Conservation (phyloP, 2,329 filamentous ascomycete genomes). For the Neurospora sp. region DNA sequence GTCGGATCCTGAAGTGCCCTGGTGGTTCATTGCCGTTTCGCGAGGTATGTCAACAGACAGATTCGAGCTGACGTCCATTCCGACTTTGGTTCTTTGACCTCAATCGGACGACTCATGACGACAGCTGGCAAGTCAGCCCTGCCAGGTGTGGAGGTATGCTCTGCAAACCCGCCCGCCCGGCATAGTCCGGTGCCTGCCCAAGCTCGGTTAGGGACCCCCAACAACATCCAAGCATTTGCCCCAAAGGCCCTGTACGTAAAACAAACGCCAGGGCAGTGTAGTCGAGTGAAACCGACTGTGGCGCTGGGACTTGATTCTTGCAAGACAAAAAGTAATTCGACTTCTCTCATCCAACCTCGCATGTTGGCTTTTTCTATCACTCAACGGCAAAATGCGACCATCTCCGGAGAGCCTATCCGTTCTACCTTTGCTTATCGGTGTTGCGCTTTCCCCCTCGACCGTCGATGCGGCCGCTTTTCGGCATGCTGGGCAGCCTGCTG, state of each 20-base stretch:
- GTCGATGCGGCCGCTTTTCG: constrained; percentile 8
- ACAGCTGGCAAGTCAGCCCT: neutral
- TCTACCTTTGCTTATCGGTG: constrained; percentile 8
- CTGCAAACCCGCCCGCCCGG: neutral
- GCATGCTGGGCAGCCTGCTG: constrained; percentile 1
- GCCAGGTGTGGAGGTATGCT: neutral
- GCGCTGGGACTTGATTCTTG: neutral
- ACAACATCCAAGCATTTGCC: neutral
- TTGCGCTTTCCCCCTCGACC: constrained; percentile 6
- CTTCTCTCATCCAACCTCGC: neutral
- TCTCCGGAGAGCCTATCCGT: constrained; percentile 4
- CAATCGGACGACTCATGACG: neutral
- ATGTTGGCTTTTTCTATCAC: neutral
- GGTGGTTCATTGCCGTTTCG: neutral
- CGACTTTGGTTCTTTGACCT: neutral
- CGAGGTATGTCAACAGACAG: neutral
- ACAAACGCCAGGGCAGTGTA: neutral
- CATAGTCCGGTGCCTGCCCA: neutral
- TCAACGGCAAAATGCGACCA: constrained; percentile 15
- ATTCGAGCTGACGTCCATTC: neutral
- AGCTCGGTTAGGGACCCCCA: neutral
- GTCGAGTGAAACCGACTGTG: neutral
- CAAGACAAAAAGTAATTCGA: neutral
- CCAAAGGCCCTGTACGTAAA: neutral
- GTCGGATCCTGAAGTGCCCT: neutral